Evolutionary conservation across 2,329 filamentous ascomycete species (phyloP).

Genomic region (Alternaria conjuncta): DNA sequence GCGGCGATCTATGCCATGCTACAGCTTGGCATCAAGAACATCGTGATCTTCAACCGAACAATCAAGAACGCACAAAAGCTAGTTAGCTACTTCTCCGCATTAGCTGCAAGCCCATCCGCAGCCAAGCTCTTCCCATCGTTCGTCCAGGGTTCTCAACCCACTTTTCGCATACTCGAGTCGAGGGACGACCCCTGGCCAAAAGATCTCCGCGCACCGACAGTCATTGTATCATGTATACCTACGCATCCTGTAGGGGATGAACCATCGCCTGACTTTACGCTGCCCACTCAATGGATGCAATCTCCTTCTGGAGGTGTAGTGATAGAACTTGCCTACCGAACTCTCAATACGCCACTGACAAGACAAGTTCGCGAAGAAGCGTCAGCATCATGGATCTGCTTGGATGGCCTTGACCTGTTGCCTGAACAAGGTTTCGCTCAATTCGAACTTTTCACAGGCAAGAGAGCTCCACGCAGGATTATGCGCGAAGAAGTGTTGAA

Average conservation of each 20-base stretch:
- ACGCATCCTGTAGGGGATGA: constrained; percentile 68
- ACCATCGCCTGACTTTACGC: constrained; percentile 71
- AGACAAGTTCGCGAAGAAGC: constrained; percentile 68
- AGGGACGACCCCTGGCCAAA: constrained; percentile 68
- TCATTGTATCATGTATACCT: constrained; percentile 77
- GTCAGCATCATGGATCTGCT: constrained; percentile 72
- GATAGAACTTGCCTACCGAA: constrained; percentile 74
- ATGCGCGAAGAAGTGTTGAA: constrained; percentile 70
- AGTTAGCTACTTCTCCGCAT: constrained; percentile 69
- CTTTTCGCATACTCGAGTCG: constrained; percentile 64
- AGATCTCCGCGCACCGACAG: constrained; percentile 68
- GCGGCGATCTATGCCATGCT: constrained; percentile 80
- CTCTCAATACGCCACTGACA: constrained; percentile 72
- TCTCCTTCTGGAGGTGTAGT: constrained; percentile 79
- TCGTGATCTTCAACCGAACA: constrained; percentile 76
- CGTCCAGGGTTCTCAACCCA: constrained; percentile 45
- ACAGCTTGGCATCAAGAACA: constrained; percentile 77
- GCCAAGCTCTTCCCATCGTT: constrained; percentile 29
- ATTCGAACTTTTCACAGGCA: constrained; percentile 79
- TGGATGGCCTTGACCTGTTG: constrained; percentile 76
- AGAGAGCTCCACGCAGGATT: constrained; percentile 70
- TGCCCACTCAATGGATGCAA: constrained; percentile 72
- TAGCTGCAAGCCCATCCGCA: constrained; percentile 39
- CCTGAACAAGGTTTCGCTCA: constrained; percentile 81
- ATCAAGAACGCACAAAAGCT: constrained; percentile 68